A percentile compares a stretch with the other conserved stretches of the same genome.
phyloP scores from a whole-genome alignment of 192 early-diverging fungal species.

The Polychytrium aggregatum region DNA sequence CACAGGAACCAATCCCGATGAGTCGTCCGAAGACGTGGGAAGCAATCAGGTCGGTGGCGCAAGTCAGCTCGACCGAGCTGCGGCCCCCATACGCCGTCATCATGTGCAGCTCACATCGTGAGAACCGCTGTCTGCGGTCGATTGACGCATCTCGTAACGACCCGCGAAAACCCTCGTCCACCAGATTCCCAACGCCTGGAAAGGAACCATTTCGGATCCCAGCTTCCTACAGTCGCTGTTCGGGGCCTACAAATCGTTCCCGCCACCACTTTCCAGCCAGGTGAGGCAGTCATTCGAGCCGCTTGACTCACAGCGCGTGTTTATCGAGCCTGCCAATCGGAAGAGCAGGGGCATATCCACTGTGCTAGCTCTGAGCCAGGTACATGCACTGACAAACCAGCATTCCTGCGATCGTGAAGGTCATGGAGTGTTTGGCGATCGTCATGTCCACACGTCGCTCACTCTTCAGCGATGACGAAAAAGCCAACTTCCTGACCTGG shows the following conservation, averaged over 20 bases:
- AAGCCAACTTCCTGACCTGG: constrained; percentile 51
- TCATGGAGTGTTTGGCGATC: constrained; percentile 71
- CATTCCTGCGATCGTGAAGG: constrained; percentile 25
- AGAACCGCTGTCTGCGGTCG: not conserved
- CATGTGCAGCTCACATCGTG: too few species aligned
- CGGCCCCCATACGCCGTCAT: too few species aligned
- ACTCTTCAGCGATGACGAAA: constrained; percentile 69
- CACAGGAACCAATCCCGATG: constrained; percentile 46
- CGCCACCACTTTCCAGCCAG: constrained; percentile 38
- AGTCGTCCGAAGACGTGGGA: constrained; percentile 65
- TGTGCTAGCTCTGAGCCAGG: too few species aligned
- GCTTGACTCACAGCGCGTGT: too few species aligned
- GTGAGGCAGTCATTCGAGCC: constrained; percentile 14
- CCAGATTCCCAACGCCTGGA: constrained; percentile 75
- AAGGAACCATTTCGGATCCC: constrained; percentile 55
- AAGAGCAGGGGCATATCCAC: too few species aligned
- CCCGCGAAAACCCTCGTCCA: not conserved
- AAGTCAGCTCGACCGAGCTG: too few species aligned
- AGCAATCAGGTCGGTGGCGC: constrained; percentile 47
- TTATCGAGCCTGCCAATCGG: too few species aligned
- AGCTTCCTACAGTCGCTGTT: constrained; percentile 63
- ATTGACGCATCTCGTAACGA: not conserved
- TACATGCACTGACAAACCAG: too few species aligned
- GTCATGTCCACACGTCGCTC: constrained; percentile 73
- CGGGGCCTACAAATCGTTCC: constrained; percentile 49